phyloP scores from a whole-genome alignment of 2,329 filamentous ascomycete species.

The Fusarium longipes region DNA sequence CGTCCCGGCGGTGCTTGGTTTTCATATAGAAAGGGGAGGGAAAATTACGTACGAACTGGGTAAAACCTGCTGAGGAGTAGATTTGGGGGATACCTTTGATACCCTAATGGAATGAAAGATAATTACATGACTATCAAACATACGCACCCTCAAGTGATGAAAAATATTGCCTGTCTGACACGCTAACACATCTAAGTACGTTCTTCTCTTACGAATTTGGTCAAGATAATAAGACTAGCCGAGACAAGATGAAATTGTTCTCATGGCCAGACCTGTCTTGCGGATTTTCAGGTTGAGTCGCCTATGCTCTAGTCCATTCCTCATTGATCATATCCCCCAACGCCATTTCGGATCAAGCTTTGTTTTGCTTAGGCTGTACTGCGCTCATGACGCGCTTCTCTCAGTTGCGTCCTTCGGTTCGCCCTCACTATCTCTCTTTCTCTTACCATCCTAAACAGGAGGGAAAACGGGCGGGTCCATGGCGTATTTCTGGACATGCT shows the following conservation, averaged over 20 bases:
- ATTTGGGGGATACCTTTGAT: conserved; percentile 40
- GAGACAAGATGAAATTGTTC: neutral
- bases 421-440: neutral
- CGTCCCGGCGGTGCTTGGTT: conserved; percentile 33
- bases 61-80: conserved; percentile 40
- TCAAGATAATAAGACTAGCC: neutral
- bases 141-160: neutral
- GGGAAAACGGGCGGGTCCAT: conserved; percentile 56
- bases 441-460: conserved; percentile 21
- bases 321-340: neutral
- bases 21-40: conserved; percentile 34
- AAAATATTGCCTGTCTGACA: neutral
- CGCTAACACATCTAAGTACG: neutral
- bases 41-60: conserved; percentile 44
- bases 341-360: neutral
- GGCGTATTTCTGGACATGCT: conserved; percentile 81
- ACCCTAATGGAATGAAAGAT: conserved; percentile 45
- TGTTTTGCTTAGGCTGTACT: neutral
- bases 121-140: conserved; percentile 17
- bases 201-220: neutral
- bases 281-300: neutral
- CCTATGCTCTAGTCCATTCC: neutral
- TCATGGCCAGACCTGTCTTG: neutral
- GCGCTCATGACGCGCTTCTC: neutral
- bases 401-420: neutral